These are phyloP conservation scores for Larix kaempferi DNA, from an alignment of 75 land plant genomes.

Conservation along the genomic window DNA sequence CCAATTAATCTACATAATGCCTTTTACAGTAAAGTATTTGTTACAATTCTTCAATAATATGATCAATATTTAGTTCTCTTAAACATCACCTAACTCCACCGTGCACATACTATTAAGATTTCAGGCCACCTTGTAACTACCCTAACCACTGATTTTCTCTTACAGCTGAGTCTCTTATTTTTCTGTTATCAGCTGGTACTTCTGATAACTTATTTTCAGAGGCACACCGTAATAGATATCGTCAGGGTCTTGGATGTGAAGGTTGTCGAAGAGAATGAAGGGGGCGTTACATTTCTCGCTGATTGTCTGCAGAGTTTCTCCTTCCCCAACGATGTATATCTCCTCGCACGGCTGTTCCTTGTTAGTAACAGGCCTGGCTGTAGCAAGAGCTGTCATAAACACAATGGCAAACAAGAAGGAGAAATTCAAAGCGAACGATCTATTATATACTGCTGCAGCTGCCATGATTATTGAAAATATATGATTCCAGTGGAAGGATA, in stretches of 20 bases:
- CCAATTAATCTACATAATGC: no score
- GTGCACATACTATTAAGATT: no score
- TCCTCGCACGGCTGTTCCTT: constrained; percentile 23
- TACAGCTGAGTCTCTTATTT: no score
- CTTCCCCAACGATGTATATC: constrained; percentile 21
- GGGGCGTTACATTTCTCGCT: constrained; percentile 31
- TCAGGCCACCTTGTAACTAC: no score
- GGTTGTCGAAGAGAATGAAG: constrained; percentile 31
- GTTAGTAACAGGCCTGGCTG: neutral
- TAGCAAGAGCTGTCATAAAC: no score
- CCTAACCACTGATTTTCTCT: no score
- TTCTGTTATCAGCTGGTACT: no score
- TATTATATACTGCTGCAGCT: neutral
- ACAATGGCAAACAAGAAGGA: neutral
- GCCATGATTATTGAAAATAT: neutral
- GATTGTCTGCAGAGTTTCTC: constrained; percentile 44
- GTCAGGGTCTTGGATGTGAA: constrained; percentile 30
- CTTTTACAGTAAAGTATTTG: no score
- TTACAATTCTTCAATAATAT: no score
- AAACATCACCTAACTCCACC: no score
- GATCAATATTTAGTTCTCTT: no score
- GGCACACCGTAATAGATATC: constrained; percentile 7
- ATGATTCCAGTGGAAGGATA: neutral
- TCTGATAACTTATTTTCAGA: no score
- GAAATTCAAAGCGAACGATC: neutral